Evolutionary conservation across 768 basidiomycete species (phyloP), one percentile per base, ranked within the genome.

Genomic region (Leccinum subgranulosum): DNA sequence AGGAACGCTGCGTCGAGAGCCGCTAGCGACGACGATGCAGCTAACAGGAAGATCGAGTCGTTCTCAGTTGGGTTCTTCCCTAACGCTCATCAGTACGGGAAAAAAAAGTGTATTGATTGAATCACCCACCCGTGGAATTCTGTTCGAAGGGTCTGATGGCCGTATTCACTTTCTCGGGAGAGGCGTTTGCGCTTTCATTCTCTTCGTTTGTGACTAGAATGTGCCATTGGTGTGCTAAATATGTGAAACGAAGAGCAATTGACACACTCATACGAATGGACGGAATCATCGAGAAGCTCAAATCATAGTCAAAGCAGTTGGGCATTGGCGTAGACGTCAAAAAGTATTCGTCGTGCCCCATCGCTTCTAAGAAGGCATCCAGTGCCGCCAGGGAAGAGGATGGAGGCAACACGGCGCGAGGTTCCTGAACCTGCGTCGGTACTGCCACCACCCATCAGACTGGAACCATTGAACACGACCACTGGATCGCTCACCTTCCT

Each of bases 401-500:
- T 17, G 58, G 31, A 11, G 51, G 41, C 1, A 45, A 27, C 1
- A 29, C n/a, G 23, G 2, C 14, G 14, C 33, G n/a, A 25, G 28
- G 2, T 21, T 19, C 43, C 43, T 34, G 53, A n/a, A 59, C 39
- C 21, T n/a, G 21, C 39, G 12, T 31, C 11, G 31, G 31, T 31
- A 31, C 31, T 31, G 31, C 5, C 34, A 6, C 9, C 23, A 25
- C 25, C 25, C 27, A 39, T 68, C 54, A 68, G 57, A 49, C 19
- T 41, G 43, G 34, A 6, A 14, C 7, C 17, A 21, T 34, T 21
- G 11, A 34, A 23, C 31, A 31, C 2, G 4, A 3, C 9, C 6
- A 12, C 11, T 21, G 23, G 51, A 46, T 21, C 2, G 33, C 65
- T 59, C 50, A 67, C 66, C 10, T 23, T 19, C 28, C 65, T 58